Evolutionary conservation across 179 eudicot species (phyloP).

Genomic region (Spinacia oleracea): DNA sequence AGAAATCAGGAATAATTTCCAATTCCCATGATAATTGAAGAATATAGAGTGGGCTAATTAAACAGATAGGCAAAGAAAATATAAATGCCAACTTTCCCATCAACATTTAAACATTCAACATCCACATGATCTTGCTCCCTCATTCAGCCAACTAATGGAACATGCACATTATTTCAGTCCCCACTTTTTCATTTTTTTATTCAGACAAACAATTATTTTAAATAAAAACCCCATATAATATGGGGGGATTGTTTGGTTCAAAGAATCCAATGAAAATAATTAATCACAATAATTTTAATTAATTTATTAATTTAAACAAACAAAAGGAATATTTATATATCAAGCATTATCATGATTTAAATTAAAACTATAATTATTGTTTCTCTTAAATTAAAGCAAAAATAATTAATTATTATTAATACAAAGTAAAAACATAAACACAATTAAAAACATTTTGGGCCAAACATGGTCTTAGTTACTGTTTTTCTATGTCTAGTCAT

Average conservation of each 20-base stretch:
- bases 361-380: constrained; percentile 22
- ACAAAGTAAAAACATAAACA: constrained; percentile 6
- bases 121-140: constrained; percentile 66
- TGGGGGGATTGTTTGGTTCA: constrained; percentile 13
- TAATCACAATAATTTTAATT: background rate
- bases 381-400: constrained; percentile 7
- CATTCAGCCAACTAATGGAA: constrained; percentile 30
- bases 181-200: constrained; percentile 14
- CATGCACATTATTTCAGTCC: constrained; percentile 38
- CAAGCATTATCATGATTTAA: constrained; percentile 19
- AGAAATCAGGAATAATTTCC: no score
- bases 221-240: constrained; percentile 20
- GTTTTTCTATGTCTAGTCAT: constrained; percentile 36
- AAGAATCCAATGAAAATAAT: constrained; percentile 23
- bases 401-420: constrained; percentile 10
- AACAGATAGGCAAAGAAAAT: constrained; percentile 21
- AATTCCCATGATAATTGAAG: constrained; percentile 22
- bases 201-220: constrained; percentile 29
- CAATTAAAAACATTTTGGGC: constrained; percentile 10
- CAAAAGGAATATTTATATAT: constrained; percentile 21
- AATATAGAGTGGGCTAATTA: constrained; percentile 31
- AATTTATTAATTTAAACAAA: background rate
- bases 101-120: no score
- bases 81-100: constrained; percentile 29
- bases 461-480: constrained; percentile 33